Base-by-base conservation (phyloP, 116 monocot species). In the Iris pallida region DNA sequence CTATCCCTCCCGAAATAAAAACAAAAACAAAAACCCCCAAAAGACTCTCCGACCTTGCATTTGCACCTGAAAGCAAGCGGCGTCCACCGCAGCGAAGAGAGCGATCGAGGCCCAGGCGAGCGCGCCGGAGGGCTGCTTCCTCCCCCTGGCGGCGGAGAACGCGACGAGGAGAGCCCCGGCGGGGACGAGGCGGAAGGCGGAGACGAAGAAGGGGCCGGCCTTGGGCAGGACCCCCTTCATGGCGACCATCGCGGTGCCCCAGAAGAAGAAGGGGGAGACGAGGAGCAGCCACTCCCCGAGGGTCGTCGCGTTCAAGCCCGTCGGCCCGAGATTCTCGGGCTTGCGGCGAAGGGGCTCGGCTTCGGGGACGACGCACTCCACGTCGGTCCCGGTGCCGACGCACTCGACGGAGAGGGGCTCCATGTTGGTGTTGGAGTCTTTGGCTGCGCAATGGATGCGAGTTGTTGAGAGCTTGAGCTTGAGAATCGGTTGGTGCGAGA, bases 161-260 rank as follows among this genome's bases (percentile, higher is more conserved):
- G 83, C 96, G n/a, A 92, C 73, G 20, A 96, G 74, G n/a, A 92
- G 47, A 9, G 77, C 67, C 43, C 96, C 96, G 0, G 96, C 96
- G 2, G 96, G 96, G 15, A 96, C 65, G 64, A 96, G 61, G 53
- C 96, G 66, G 51, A 87, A 76, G n/a, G 92, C 68, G 8, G 92
- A 64, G 13, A 92, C 96, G 51, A 96, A 92, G 71, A 96, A 96
- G 20, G 96, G 92, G 4, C 96, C 96, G 1, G 89, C 81, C 74
- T 85, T 92, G 20, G 89, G 92, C 7, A 96, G 80, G 55, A 96
- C 92, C 84, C 70, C 96, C 89, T 96, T 96, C 96, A 96, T 96
- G 7, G 87, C 92, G 55, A 96, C 96, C 96, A 96, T 96, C 16
- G 96, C 78, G 45, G 96, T 92, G 14, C 96, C 96, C 96, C 96